These are phyloP conservation scores for Eragrostis nindensis DNA, from an alignment of 176 grass and related monocot species.

Conservation along the genomic window DNA sequence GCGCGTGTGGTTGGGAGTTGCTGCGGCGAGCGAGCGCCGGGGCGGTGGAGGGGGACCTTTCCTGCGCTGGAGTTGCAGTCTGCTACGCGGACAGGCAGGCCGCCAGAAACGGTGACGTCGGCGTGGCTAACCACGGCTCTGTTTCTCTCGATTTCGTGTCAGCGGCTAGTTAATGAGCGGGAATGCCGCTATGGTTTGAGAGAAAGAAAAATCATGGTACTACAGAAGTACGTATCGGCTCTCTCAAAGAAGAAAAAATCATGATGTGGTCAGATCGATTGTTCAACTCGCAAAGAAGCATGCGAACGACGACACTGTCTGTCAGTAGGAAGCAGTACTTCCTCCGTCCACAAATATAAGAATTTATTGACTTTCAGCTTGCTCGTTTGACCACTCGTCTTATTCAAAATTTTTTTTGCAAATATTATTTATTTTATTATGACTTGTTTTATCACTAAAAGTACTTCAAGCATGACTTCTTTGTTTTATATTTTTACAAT, in stretches of 20 bases:
- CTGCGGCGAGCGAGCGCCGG: constrained; percentile 15
- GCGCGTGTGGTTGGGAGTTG: constrained; percentile 36
- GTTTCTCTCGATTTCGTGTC: not conserved
- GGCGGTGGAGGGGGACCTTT: constrained; percentile 29
- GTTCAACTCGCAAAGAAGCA: not conserved
- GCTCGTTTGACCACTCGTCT: too few species aligned
- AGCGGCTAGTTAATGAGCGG: constrained; percentile 35
- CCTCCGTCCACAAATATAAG: too few species aligned
- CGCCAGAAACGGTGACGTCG: not conserved
- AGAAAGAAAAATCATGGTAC: too few species aligned
- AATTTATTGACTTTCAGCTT: too few species aligned
- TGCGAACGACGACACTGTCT: not conserved
- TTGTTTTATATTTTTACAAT: too few species aligned
- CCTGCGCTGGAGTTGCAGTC: not conserved
- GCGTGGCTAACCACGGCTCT: not conserved
- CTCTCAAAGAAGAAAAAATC: not conserved
- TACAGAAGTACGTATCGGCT: not conserved
- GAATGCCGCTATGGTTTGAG: not conserved
- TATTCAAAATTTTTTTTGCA: too few species aligned
- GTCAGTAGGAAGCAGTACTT: too few species aligned
- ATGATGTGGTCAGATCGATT: not conserved
- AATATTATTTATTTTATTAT: too few species aligned
- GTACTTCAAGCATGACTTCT: too few species aligned
- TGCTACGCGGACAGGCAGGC: not conserved
- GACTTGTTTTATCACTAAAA: too few species aligned